Evolutionary conservation across 208 protist genomes (phyloP), one percentile per base, ranked within the genome.

Genomic region (Phytomonas francai): DNA sequence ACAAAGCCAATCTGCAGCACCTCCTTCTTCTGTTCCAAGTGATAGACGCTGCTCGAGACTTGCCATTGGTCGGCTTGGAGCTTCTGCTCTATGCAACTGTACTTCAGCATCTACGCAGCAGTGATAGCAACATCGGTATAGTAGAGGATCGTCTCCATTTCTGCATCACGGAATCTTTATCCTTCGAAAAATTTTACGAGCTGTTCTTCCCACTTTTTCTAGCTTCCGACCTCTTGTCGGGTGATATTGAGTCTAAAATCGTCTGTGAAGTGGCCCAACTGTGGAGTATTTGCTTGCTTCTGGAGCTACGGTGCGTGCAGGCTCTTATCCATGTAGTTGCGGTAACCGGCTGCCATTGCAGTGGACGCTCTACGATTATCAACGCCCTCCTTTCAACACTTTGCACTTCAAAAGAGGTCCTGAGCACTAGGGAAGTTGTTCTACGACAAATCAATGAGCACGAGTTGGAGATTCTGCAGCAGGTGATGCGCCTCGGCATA

Each of bases 41-140:
- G 14, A 27, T 19, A 16, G 49, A 36, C 8, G 25, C 66, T 39
- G 65, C 27, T 54, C 65, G 51, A 9, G 45, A 59, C n/a, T 49
- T 54, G 6, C 72, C 85, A 16, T 36, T 78, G 4, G 59, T 76
- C 16, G 76, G 65, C 59, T 70, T 91, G 16, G 85, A 91, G 72
- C 65, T 80, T 27, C 71, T 56, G 2, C 68, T 91, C 19, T 79
- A 84, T 34, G 68, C 70, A 2, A 25, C 73, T 61, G 59, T 83
- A 0, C 58, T 74, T 0, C 65, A 68, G 0, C 72, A 77, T 65
- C 59, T 11, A 32, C 36, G 45, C 61, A 62, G n/a, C 51, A 54
- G 42, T 9, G 34, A 39, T 39, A 39, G 34, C 34, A 39, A 39
- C 34, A 39, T 39, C 9, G 34, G 34, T 9, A 12, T 9, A 39